These are phyloP conservation scores for Thermoascus crustaceus DNA, from an alignment of 2,329 filamentous ascomycete species.

Conservation along the genomic window DNA sequence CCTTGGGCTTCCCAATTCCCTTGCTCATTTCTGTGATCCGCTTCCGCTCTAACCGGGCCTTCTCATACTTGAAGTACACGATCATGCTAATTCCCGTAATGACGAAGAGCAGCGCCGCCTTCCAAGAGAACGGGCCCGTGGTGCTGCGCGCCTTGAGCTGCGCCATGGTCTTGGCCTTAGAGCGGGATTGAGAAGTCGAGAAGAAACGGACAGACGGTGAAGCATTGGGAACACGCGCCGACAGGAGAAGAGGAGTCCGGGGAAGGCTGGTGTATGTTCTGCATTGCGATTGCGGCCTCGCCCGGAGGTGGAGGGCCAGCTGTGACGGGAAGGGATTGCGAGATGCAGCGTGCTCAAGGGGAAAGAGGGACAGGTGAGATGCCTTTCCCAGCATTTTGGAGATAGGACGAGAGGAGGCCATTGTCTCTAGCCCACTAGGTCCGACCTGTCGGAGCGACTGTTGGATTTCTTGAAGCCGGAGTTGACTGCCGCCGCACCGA, in stretches of 20 bases:
- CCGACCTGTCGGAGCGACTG: no score
- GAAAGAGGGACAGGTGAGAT: conserved; percentile 7
- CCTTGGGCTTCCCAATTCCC: conserved; percentile 84
- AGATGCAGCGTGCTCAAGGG: conserved; percentile 7
- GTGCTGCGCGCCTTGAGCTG: conserved; percentile 32
- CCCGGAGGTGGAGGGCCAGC: conserved; percentile 13
- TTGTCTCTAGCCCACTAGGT: conserved; percentile 11
- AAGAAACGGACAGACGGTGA: conserved; percentile 12
- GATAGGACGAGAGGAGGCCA: conserved; percentile 21
- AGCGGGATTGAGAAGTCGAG: conserved; percentile 19
- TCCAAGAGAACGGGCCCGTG: conserved; percentile 75
- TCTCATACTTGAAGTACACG: conserved; percentile 89
- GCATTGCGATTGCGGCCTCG: conserved; percentile 14
- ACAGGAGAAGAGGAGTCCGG: conserved; percentile 5
- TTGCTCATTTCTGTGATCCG: conserved; percentile 86
- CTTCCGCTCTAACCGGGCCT: conserved; percentile 81
- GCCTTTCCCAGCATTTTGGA: conserved; percentile 10
- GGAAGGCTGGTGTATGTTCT: conserved; percentile 9
- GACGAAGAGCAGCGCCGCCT: conserved; percentile 79
- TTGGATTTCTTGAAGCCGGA: conserved; percentile 1
- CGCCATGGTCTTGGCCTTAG: conserved; percentile 29
- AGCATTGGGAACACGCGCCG: neutral
- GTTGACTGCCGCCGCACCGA: conserved; percentile 11
- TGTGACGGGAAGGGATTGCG: conserved; percentile 9
- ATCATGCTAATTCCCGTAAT: conserved; percentile 67